Base-by-base conservation (phyloP, 2,329 filamentous ascomycete species). In the Aspergillus carbonarius region DNA sequence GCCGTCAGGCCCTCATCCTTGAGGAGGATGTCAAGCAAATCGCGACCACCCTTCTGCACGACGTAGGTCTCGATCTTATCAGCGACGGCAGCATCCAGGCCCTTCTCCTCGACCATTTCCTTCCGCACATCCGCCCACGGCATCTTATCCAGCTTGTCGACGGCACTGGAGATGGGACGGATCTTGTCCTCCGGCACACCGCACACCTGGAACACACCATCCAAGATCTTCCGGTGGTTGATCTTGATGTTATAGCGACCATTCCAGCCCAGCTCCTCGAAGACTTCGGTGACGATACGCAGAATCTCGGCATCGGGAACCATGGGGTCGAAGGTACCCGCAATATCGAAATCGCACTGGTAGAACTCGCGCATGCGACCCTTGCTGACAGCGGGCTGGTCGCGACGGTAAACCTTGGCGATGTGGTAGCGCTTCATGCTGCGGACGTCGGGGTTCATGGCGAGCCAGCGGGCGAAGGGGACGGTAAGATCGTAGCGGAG, bases 261-360 rank as follows among this genome's bases (percentile, higher is more conserved):
- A 51, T 87, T 81, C 87, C 88, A 92, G 18, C 88, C 89, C 35
- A 97, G 81, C 49, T 85, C 85, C 66, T 93, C 86, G 70, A 97
- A 96, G 40, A 96, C 89, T 73, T 97, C 92, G 68, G 86, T 87
- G 51, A 91, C 85, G 65, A 97, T 92, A 58, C 89, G 85, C 67
- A 98, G 79, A 59, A 96, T 89, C 78, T 97, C 93, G 37, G 92
- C 90, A 71, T 97, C 93, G 57, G 93, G 91, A 25, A 96, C 84
- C 92, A 97, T 96, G 55, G 91, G 78, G 73, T 96, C 93, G 79
- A 92, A 96, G 61, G 75, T 66, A 60, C 93, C 92, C 12, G 93
- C 93, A 77, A 97, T 93, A 73, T 97, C 93, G 72, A 97, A 96
- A 78, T 98, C 93, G 79, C 93, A 97, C 77, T 97, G 93, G 80